phyloP scores from a whole-genome alignment of 2,329 filamentous ascomycete genomes.

The Microcyclospora pomicola region DNA sequence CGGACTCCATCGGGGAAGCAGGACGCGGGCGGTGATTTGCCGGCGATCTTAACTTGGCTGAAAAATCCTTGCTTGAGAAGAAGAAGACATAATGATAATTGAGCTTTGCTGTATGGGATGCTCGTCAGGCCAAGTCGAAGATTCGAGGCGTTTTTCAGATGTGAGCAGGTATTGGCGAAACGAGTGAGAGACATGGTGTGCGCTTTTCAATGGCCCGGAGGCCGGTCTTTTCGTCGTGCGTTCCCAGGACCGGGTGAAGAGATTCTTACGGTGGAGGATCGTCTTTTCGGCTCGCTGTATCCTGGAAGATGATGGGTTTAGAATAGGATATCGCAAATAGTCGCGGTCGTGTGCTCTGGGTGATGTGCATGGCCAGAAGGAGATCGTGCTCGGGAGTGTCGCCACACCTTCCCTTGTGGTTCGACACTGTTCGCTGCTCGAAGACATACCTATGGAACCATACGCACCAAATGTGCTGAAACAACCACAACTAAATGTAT shows the following conservation, averaged over 20 bases:
- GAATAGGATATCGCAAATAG: no score
- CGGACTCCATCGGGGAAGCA: slow-evolving; percentile 17
- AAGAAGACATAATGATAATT: slow-evolving; percentile 60
- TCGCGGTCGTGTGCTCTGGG: background rate
- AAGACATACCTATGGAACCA: no score
- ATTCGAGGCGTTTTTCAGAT: slow-evolving; percentile 77
- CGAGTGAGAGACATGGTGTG: slow-evolving; percentile 55
- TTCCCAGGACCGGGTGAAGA: no score
- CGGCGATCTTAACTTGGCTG: slow-evolving; percentile 62
- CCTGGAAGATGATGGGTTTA: no score
- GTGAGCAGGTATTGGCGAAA: slow-evolving; percentile 70
- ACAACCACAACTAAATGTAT: no score
- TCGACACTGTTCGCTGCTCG: no score
- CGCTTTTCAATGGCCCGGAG: slow-evolving; percentile 3
- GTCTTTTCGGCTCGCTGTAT: no score
- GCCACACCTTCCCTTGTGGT: no score
- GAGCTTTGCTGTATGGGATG: slow-evolving; percentile 65
- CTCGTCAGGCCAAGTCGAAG: slow-evolving; percentile 77
- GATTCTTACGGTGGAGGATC: no score
- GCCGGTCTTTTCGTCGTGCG: background rate
- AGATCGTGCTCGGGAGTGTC: background rate
- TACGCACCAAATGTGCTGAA: no score
- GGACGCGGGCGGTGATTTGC: slow-evolving; percentile 40
- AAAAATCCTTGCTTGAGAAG: slow-evolving; percentile 75
- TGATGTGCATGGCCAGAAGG: background rate